Conservation (phyloP, 2,329 filamentous ascomycete genomes). For the Septoria linicola region DNA sequence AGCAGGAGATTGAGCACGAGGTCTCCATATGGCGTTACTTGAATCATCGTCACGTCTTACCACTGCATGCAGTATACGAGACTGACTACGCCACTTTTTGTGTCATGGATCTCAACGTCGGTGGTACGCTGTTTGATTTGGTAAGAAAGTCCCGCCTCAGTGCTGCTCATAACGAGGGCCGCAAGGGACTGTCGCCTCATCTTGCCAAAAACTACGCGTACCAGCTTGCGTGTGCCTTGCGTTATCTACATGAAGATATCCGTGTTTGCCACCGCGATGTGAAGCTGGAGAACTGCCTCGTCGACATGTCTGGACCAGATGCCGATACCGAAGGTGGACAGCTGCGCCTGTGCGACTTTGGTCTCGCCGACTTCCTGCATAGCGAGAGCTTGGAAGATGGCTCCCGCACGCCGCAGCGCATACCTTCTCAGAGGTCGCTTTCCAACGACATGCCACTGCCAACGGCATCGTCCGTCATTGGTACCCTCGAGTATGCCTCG, state of each 20-base stretch:
- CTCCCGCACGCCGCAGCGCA: conserved; percentile 11
- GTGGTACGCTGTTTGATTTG: conserved; percentile 64
- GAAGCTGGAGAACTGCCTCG: conserved; percentile 67
- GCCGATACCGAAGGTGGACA: conserved; percentile 54
- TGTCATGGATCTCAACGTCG: conserved; percentile 63
- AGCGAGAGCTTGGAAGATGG: conserved; percentile 43
- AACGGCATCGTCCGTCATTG: conserved; percentile 51
- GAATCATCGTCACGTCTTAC: conserved; percentile 61
- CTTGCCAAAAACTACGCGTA: conserved; percentile 61
- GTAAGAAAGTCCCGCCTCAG: conserved; percentile 53
- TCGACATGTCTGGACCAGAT: conserved; percentile 54
- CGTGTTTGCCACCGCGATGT: conserved; percentile 66
- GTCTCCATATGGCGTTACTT: conserved; percentile 66
- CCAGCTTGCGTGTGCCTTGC: conserved; percentile 62
- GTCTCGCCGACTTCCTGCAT: conserved; percentile 66
- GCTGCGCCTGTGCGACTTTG: conserved; percentile 66
- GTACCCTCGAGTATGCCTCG: conserved; percentile 58
- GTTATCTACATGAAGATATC: conserved; percentile 67
- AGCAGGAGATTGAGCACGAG: conserved; percentile 68
- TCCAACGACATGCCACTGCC: conserved; percentile 23
- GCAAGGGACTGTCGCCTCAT: conserved; percentile 47
- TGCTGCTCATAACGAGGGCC: conserved; percentile 29
- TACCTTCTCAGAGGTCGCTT: conserved; percentile 19
- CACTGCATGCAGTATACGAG: conserved; percentile 63
- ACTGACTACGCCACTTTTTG: conserved; percentile 68